A percentile compares a stretch with the other conserved stretches of the same genome.
Conservation (phyloP, 805 yeast genomes). For the Maudiozyma serrabonitensis region DNA sequence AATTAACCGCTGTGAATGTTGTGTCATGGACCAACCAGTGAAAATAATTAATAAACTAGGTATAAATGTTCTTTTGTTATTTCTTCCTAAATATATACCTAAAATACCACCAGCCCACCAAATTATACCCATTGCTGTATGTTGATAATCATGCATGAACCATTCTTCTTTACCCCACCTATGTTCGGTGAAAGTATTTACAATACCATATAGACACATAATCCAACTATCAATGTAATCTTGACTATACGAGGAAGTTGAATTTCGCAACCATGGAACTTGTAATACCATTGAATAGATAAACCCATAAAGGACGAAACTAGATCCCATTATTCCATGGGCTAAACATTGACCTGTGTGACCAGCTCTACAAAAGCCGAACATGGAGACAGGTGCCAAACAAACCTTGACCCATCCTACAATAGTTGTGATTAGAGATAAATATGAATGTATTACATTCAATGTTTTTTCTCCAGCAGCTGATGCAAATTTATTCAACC, state of each 20-base stretch:
- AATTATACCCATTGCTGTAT: constrained; percentile 90
- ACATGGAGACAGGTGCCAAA: constrained; percentile 71
- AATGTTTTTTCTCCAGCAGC: constrained; percentile 31
- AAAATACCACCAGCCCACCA: constrained; percentile 94
- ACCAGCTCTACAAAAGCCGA: constrained; percentile 76
- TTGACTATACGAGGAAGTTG: constrained; percentile 48
- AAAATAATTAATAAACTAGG: constrained; percentile 77
- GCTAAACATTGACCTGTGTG: constrained; percentile 95
- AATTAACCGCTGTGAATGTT: constrained; percentile 66
- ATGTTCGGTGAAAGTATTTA: constrained; percentile 93
- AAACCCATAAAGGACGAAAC: constrained; percentile 75
- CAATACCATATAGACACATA: constrained; percentile 84
- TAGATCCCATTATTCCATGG: constrained; percentile 93
- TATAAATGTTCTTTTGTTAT: constrained; percentile 57
- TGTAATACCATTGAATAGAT: constrained; percentile 55
- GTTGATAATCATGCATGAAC: constrained; percentile 91
- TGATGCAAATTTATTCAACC: constrained; percentile 29
- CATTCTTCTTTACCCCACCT: constrained; percentile 85
- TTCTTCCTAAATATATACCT: constrained; percentile 68
- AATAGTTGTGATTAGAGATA: constrained; percentile 39
- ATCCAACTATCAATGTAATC: constrained; percentile 76
- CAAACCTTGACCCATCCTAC: constrained; percentile 75
- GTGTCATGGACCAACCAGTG: constrained; percentile 93
- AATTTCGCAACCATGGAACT: constrained; percentile 63
- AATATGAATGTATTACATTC: constrained; percentile 32